Evolutionary conservation across 2,329 filamentous ascomycete genomes (phyloP).

Genomic region (Emmonsiellopsis sp.): DNA sequence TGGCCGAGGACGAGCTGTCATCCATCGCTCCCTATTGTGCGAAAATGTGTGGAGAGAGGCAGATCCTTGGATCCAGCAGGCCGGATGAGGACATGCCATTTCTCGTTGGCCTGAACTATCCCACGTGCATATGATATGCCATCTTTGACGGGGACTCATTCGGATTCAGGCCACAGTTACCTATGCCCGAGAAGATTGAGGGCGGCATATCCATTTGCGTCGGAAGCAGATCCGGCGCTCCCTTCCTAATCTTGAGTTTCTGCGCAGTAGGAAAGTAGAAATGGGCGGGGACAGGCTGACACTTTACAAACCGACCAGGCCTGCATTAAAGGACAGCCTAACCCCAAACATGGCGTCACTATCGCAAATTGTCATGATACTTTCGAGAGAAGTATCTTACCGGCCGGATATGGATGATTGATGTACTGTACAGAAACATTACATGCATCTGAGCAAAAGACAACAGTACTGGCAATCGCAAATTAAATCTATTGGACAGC

Average conservation of each 20-base stretch:
- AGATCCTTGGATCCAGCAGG: neutral
- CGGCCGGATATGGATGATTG: no score
- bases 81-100: neutral
- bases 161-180: neutral
- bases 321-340: no score
- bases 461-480: neutral
- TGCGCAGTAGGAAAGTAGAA: no score
- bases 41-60: neutral
- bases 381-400: no score
- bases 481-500: neutral
- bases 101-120: neutral
- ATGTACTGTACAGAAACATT: neutral
- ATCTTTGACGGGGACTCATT: neutral
- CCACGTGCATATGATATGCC: neutral
- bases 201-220: neutral
- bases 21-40: neutral
- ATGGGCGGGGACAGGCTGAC: no score
- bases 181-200: neutral
- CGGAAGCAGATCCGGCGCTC: neutral
- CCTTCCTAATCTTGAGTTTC: neutral
- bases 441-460: neutral
- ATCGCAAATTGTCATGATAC: no score
- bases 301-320: no score
- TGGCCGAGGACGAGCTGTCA: neutral
- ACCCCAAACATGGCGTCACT: no score